Evolutionary conservation across 2,329 filamentous ascomycete species (phyloP), one percentile per base, ranked within the genome.

Genomic region (Tolypocladium amazonense): DNA sequence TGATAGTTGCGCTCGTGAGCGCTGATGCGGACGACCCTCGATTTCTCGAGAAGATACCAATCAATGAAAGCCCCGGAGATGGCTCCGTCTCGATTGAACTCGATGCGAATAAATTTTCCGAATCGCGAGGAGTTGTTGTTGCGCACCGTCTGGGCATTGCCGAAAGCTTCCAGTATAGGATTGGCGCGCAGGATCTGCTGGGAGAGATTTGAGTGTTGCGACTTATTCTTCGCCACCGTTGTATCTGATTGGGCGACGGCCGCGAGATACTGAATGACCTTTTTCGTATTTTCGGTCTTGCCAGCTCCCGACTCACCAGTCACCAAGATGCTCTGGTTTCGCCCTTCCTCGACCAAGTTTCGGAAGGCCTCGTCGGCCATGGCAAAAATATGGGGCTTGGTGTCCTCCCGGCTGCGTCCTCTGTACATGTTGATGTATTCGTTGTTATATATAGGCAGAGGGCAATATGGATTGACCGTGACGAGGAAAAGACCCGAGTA

Each of bases 371-470:
- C 88, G 71, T 99, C 95, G 15, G 94, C 93, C 86, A 97, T 94
- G 64, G 95, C 93, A 69, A 93, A 99, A 60, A 99, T 97, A 71
- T 99, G 94, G 11, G 94, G 94, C 68, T 94, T 94, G 11, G 91
- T 97, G 68, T 99, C 94, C 70, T 99, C 95, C 64, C 93, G 81
- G 66, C 82, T 92, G 60, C 91, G 84, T 7, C 94, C 94, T 69
- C 91, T 92, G 78, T 99, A 99, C 90, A 97, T 96, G 70, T 96
- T 95, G 77, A 99, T 84, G 76, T 97, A 97, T 68, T 99, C 94
- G 71, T 94, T 92, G 59, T 86, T 91, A 75, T 99, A 99, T 62
- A 99, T 99, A 4, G 95, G 91, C 12, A 99, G 77, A 2, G 92
- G 86, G 64, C 92, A 96, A 75, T 99, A 99, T 0, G 95, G 94